These are phyloP conservation scores for Chlamydomonas sp. DNA, from an alignment of 139 green algal genomes.

Conservation along the genomic window DNA sequence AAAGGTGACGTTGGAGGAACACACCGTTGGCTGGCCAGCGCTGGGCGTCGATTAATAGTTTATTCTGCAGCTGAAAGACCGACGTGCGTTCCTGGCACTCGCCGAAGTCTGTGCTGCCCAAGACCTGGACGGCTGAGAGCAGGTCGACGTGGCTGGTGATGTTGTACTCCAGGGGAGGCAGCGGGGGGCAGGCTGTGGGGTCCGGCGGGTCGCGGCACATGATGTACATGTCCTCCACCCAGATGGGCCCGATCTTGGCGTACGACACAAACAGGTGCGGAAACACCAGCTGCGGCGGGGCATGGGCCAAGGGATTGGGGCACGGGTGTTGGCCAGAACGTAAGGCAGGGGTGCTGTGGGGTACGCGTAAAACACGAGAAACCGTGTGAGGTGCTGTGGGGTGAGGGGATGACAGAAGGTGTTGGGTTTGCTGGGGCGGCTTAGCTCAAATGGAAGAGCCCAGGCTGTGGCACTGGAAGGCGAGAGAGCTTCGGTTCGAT, in stretches of 20 bases:
- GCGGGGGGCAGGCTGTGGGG: neutral
- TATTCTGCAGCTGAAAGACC: neutral
- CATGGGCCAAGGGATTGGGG: too few relatives aligned
- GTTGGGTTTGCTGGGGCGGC: too few relatives aligned
- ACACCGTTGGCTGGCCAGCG: conserved; percentile 12
- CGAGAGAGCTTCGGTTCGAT: too few relatives aligned
- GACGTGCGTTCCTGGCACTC: neutral
- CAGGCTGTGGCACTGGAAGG: too few relatives aligned
- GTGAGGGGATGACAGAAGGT: too few relatives aligned
- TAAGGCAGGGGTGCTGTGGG: too few relatives aligned
- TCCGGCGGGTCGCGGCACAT: neutral
- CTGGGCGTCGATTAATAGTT: neutral
- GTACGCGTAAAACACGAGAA: too few relatives aligned
- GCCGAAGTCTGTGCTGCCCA: neutral
- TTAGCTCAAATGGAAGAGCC: too few relatives aligned
- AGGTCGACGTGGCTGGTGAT: conserved; percentile 10
- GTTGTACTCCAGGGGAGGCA: neutral
- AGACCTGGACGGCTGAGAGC: neutral
- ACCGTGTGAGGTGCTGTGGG: too few relatives aligned
- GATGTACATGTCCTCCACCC: conserved; percentile 20
- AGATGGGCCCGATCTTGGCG: conserved; percentile 11
- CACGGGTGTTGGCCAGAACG: too few relatives aligned
- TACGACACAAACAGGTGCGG: conserved; percentile 34
- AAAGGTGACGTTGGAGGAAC: conserved; percentile 27
- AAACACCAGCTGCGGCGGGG: neutral